Evolutionary conservation across 345 rosid genomes (phyloP), one percentile per base, ranked within the genome.

Genomic region (Ricinus communis): DNA sequence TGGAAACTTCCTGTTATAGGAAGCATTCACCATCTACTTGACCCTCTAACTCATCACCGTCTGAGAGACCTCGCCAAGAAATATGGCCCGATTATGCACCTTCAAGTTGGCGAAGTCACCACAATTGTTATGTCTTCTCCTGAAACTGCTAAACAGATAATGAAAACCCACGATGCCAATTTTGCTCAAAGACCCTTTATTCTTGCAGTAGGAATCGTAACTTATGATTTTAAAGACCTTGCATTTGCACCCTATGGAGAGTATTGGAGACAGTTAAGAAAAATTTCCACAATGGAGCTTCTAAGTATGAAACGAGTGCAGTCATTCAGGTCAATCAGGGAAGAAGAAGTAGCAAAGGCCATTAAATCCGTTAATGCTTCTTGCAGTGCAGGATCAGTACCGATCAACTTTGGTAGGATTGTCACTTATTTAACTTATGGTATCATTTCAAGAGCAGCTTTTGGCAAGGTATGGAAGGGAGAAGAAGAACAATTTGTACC

Each of bases 1-100:
- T 33, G 70, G 80, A 77, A 73, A 53, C 54, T 83, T 4, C 84
- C 84, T 31, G 0, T 83, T 13, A 66, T 83, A 2, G 86, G 86
- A 21, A 83, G 75, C 46, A 1, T 78, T 19, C 84, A 76, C 64
- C 74, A 72, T 16, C 59, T 80, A 0, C 2, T 22, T 33, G 65
- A 69, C 10, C 22, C 72, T 15, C 50, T 52, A 21, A 60, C 71
- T 18, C 65, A 57, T 28, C 65, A 27, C 1, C 11, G 21, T 0
- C 54, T 40, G 6, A 6, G 15, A 30, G 40, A 45, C 8, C 27
- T 57, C 18, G 40, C 72, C n/a, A 57, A 28, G 28, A 57, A 56
- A 57, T 31, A 69, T 19, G 72, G 72, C 56, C 53, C 53, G 0
- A 0, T 69, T 7, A 69, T 69, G 72, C 72, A 58, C 0, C 30